Conservation (phyloP, 352 stramenopile species). For the Phytophthora palmivora region DNA sequence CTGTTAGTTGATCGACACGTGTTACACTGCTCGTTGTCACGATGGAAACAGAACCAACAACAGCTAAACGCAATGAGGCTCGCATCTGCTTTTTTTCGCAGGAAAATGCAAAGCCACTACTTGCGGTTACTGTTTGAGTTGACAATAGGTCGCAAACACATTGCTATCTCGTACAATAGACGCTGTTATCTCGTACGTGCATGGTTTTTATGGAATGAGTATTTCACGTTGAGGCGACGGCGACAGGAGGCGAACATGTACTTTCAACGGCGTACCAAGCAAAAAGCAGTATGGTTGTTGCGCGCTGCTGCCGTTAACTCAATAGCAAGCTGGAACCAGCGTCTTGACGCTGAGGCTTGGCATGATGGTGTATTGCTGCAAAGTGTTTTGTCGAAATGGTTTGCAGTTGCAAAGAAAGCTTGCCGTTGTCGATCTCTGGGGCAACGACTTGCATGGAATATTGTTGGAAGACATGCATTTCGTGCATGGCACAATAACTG, state of each 20-base stretch:
- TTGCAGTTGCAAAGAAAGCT: slow-evolving; percentile 4
- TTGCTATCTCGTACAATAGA: slow-evolving; percentile 12
- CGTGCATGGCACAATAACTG: slow-evolving; percentile 16
- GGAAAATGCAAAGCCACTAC: slow-evolving; percentile 9
- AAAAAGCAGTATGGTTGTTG: slow-evolving; percentile 23
- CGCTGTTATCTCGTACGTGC: slow-evolving; percentile 2
- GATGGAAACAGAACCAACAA: slow-evolving; percentile 22
- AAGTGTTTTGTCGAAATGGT: slow-evolving; percentile 17
- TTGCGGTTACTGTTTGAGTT: slow-evolving; percentile 4
- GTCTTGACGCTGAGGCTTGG: slow-evolving; percentile 35
- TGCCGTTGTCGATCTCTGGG: slow-evolving; percentile 11
- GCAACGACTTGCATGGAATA: slow-evolving; percentile 16
- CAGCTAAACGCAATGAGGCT: slow-evolving; percentile 3
- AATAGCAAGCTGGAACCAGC: slow-evolving; percentile 6
- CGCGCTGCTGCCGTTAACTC: slow-evolving; percentile 3
- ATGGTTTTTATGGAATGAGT: slow-evolving; percentile 15
- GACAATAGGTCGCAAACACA: slow-evolving; percentile 19
- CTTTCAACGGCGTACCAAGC: slow-evolving; percentile 19
- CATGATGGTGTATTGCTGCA: slow-evolving; percentile 30
- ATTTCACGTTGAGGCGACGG: slow-evolving; percentile 10
- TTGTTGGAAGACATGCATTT: slow-evolving; percentile 24
- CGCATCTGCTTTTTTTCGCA: slow-evolving; percentile 11
- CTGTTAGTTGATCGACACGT: slow-evolving; percentile 8
- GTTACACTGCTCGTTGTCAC: slow-evolving; percentile 3
- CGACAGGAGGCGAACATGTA: slow-evolving; percentile 15